Evolutionary conservation across 345 rosid genomes (phyloP), one percentile per base, ranked within the genome.

Genomic region (Aethionema arabicum): DNA sequence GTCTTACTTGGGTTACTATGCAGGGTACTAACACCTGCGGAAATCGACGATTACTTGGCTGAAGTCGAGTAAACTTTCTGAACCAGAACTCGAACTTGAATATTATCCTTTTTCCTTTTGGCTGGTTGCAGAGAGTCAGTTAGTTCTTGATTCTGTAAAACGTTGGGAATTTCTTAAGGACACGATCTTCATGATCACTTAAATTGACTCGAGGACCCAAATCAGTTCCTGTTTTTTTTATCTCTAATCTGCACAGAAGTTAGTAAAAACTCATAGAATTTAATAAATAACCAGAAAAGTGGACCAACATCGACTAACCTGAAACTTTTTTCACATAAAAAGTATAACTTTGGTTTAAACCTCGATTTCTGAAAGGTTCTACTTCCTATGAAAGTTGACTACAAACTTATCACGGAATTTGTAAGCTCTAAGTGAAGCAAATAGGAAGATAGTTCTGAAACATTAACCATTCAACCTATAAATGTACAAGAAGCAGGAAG

Each of bases 11-110:
- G 41, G 60, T 21, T 47, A 16, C 32, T 40, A 14, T 61, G 77
- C 86, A 88, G 96, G 77, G 90, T 88, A 30, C 78, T 85, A 21
- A 85, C 90, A 8, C 80, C 96, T n/a, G 86, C 86, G 11, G 96
- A 88, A 74, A 77, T 88, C 15, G 88, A 85, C 15, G 90, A 84
- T 60, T 72, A 72, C 76, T 66, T 72, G 58, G 76, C 72, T 47
- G 76, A 66, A 55, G 72, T 72, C 27, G 96, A 88, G 64, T 88
- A 82, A 61, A 38, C 66, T 66, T 39, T 48, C 64, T 62, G 14
- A 29, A 16, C 55, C 36, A 0, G 12, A 43, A 52, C 35, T 11
- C 31, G 37, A 31, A 32, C 61, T 38, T 47, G 37, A 32, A 0
- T 15, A 32, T 35, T 30, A 7, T 52, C 51, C 32, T 6, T 65